Base-by-base conservation (phyloP, 2,329 filamentous ascomycete genomes). In the Pyrenochaeta sp. region DNA sequence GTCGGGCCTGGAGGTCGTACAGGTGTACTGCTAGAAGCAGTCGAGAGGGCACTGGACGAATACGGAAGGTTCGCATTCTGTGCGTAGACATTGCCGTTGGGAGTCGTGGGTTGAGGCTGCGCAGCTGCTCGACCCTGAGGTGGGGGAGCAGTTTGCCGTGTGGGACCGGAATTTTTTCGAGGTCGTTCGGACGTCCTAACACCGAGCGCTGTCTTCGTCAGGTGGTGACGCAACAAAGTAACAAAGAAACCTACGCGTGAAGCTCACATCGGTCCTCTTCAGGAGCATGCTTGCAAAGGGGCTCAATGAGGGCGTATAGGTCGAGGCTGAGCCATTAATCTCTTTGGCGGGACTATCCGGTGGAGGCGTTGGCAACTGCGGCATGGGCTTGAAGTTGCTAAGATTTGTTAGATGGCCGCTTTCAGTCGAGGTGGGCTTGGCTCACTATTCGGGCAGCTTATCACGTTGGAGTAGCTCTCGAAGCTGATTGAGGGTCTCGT, bases 401-500 rank as follows among this genome's bases (percentile, higher is more conserved):
- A 10, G 12, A 15, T 28, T 28, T 25, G 60, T 72, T 50, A 72
- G 19, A 61, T 47, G 24, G 37, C 13, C 34, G 46, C 36, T 46
- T 53, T 25, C 37, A 19, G 22, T 25, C 36, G 25, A 19, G 48
- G 30, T 24, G 10, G 8, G 24, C 36, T 37, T 50, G 70, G 82
- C 74, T 62, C 79, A 91, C 90, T 86, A 91, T 69, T 90, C 81
- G 9, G 90, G 89, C 62, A 91, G 81, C 59, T 89, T 88, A n/a
- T 89, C 85, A 1, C 88, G 85, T 71, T 88, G 88, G 54, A 97
- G 78, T 40, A 96, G 84, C 62, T 89, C 87, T 56, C 91, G 86
- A 30, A 97, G 82, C 74, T 94, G 89, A 67, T 90, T 85, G 45
- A 93, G 83, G 10, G 88, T 90, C 66, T 89, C 87, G 66, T 91